Base-by-base conservation (phyloP, 108 stramenopile genomes). In the Stephanodiscus minutulus region DNA sequence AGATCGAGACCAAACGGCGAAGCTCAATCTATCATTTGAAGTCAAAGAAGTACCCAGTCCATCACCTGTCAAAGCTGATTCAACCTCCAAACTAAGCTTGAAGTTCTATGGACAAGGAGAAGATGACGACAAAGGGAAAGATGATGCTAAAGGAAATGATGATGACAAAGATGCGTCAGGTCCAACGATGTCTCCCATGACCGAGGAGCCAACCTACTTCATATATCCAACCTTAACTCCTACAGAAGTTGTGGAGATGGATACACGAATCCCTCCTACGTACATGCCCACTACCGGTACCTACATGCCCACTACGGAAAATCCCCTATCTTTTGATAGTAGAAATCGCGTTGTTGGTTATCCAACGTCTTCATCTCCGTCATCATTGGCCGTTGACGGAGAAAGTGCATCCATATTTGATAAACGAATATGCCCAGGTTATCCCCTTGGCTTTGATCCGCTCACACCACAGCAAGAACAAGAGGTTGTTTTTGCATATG, bases 401-500 rank as follows among this genome's bases (percentile, higher is more conserved):
- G 17, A 22, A 17, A 36, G 57, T 39, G 17, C 24, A 35, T 41
- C 59, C 5, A 60, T 73, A 1, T 73, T 60, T 36, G 28, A 65
- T 37, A 73, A 73, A 56, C 22, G 73, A 41, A 60, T 48, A 8
- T 73, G 73, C 49, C 64, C 73, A 3, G 73, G 73, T 7, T 66
- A 46, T 47, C 73, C 73, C 2, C n/a, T 65, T 3, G 73, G 73
- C 9, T 15, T 65, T 18, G 46, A 73, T 43, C 73, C 73, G 4
- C 24, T 57, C n/a, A 24, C 47, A 12, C 43, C 11, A 35, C 58
- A 59, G 21, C 13, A 64, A 37, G 64, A 73, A 31, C 47, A 57
- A 36, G 56, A 73, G 43, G 56, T 77, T 1, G 59, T 77, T 59
- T 77, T 77, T 41, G 59, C 69, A 7, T 77, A 77, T 63, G 76